A percentile compares a stretch with the other conserved stretches of the same genome.
These are phyloP conservation scores for Pseudisothecium myosuroides DNA, from an alignment of 225 moss, liverwort and hornwort genomes.

Conservation along the genomic window DNA sequence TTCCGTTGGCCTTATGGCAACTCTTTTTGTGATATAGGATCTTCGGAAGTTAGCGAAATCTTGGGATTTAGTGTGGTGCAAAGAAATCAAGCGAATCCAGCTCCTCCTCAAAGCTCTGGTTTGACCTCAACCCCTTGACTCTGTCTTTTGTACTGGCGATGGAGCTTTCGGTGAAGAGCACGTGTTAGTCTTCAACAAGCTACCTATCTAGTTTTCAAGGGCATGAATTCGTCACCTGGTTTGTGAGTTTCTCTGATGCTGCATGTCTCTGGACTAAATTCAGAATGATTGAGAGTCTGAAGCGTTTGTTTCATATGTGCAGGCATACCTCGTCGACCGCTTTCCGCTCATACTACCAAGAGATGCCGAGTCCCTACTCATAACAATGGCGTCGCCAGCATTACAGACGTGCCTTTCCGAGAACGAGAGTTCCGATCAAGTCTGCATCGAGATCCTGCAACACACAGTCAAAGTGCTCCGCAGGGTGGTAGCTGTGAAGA, in stretches of 20 bases:
- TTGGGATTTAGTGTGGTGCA: constrained; percentile 54
- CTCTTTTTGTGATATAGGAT: constrained; percentile 33
- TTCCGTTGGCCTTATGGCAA: neutral
- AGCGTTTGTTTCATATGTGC: neutral
- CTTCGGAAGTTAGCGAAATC: constrained; percentile 49
- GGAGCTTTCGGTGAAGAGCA: neutral
- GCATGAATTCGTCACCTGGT: neutral
- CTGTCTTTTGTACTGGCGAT: neutral
- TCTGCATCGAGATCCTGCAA: constrained; percentile 60
- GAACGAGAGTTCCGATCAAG: constrained; percentile 49
- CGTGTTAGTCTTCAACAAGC: neutral
- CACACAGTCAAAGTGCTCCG: constrained; percentile 64
- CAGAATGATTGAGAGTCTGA: neutral
- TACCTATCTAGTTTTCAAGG: neutral
- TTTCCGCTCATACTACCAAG: constrained; percentile 53
- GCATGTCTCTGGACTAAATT: neutral
- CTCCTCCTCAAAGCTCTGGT: constrained; percentile 89
- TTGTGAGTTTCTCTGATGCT: neutral
- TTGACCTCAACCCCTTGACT: neutral
- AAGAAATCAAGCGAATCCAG: constrained; percentile 64
- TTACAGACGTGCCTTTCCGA: constrained; percentile 60
- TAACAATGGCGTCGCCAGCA: constrained; percentile 61
- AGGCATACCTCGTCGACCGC: constrained; percentile 82
- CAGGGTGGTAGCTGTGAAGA: constrained; percentile 47
- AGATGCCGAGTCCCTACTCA: constrained; percentile 61